Conservation (phyloP, 441 rosid species). For the Codiaeum variegatum region DNA sequence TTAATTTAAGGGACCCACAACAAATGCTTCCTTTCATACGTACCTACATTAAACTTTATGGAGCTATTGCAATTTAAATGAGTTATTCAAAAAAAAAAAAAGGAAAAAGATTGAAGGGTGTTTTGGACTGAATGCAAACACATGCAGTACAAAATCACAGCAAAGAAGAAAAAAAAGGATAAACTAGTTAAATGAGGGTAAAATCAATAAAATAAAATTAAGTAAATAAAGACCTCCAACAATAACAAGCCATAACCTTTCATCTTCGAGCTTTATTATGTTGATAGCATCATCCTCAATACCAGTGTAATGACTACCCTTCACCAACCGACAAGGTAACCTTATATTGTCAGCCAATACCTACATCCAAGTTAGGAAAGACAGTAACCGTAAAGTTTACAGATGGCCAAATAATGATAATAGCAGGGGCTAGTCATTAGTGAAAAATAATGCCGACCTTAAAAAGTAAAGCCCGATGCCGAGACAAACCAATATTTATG, state of each 20-base stretch:
- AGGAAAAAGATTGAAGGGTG: not conserved
- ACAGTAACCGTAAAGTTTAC: constrained; percentile 19
- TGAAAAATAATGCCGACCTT: constrained; percentile 51
- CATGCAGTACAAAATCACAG: not conserved
- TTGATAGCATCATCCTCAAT: constrained; percentile 96
- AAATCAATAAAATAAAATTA: not conserved
- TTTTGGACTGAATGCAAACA: not conserved
- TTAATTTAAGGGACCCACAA: not conserved
- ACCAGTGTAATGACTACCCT: constrained; percentile 98
- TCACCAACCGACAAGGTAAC: constrained; percentile 89
- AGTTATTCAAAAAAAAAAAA: not conserved
- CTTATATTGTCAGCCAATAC: constrained; percentile 81
- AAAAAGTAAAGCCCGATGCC: constrained; percentile 97
- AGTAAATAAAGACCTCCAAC: not conserved
- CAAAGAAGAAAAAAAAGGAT: not conserved
- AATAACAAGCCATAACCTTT: constrained; percentile 54
- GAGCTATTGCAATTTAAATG: not conserved
- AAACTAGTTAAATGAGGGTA: not conserved
- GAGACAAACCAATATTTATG: constrained; percentile 75
- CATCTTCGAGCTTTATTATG: constrained; percentile 80
- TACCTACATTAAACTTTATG: too few species aligned
- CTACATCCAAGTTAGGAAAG: constrained; percentile 45
- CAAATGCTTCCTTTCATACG: not conserved
- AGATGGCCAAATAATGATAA: not conserved
- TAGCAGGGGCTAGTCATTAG: constrained; percentile 1